Evolutionary conservation across 1,139 yeast genomes (phyloP), one percentile per base, ranked within the genome.

Genomic region (Yamadazyma taylorii): DNA sequence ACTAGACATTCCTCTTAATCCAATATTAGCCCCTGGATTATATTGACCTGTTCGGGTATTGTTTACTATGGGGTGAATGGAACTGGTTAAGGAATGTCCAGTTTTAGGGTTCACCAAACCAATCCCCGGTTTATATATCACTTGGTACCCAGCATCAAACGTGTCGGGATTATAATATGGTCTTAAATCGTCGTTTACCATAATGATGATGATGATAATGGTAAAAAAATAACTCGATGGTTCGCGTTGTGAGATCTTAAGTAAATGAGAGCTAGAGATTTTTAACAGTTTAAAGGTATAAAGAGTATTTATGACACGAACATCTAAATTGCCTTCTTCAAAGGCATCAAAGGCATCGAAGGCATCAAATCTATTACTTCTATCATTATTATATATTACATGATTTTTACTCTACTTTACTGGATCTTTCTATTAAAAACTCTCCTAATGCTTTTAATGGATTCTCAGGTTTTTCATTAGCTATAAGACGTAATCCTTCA

Each of bases 81-180:
- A 42, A 7, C 39, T 43, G 19, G 50, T 58, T 23, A 70, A 51
- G 11, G 76, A 69, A 34, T 56, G 55, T 28, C 66, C 60, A 6
- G 69, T 61, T 10, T 55, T 56, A 1, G 73, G 63, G 41, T 71
- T 67, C 24, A 71, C 71, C 28, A 79, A 76, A 26, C 86, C 86
- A 14, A 74, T 66, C 0, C 83, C 84, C 2, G 83, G 81, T 43
- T 73, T 71, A 50, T 67, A 80, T 6, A 78, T 70, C 16, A 81
- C 85, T 24, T 78, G 68, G 49, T 81, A 79, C 7, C 85, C 86
- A 2, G 82, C 80, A 54, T 81, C 72, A 60, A 85, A 85, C 2
- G 84, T 67, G 30, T 75, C 84, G 27, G 85, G 78, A 56, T 83
- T 81, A 55, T 82, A 81, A 58, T 85, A 85, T 3, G 95, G 95